Percentiles rank a stretch among this genome's conserved stretches.
phyloP scores from a whole-genome alignment of 805 yeast species.

The Metschnikowia gelsemii region DNA sequence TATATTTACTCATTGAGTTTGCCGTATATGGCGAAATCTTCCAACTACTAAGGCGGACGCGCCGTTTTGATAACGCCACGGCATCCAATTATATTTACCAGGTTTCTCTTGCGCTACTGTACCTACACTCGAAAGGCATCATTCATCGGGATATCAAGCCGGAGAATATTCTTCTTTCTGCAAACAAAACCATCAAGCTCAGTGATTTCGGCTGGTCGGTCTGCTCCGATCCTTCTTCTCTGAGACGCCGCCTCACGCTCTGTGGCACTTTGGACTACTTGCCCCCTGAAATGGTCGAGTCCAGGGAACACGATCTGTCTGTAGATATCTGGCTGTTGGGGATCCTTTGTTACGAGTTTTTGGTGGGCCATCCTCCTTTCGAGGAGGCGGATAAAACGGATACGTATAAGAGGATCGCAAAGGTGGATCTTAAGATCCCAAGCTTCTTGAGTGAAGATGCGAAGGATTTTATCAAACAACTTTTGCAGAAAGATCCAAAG shows the following conservation, averaged over 20 bases:
- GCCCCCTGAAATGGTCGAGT: conserved; percentile 93
- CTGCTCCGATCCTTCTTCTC: conserved; percentile 28
- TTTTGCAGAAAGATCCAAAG: conserved; percentile 68
- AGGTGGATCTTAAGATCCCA: conserved; percentile 76
- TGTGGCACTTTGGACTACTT: conserved; percentile 95
- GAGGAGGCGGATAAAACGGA: conserved; percentile 76
- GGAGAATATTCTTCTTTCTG: conserved; percentile 79
- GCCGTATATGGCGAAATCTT: conserved; percentile 86
- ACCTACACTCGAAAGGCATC: conserved; percentile 75
- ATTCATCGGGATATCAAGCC: conserved; percentile 95
- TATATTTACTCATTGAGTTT: conserved; percentile 81
- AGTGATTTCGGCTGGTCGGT: conserved; percentile 98
- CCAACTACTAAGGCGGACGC: conserved; percentile 61
- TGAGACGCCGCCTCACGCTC: conserved; percentile 53
- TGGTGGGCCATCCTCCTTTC: conserved; percentile 90
- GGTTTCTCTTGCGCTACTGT: conserved; percentile 74
- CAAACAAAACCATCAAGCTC: conserved; percentile 73
- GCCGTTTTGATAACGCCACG: conserved; percentile 66
- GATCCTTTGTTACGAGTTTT: conserved; percentile 75
- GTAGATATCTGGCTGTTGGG: conserved; percentile 96
- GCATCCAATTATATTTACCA: conserved; percentile 83
- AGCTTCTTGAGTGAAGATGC: conserved; percentile 69
- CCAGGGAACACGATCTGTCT: conserved; percentile 68
- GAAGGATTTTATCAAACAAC: conserved; percentile 61
- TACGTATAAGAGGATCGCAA: conserved; percentile 77